Base-by-base conservation (phyloP, 2,329 filamentous ascomycete genomes). In the Fusarium coffeatum region DNA sequence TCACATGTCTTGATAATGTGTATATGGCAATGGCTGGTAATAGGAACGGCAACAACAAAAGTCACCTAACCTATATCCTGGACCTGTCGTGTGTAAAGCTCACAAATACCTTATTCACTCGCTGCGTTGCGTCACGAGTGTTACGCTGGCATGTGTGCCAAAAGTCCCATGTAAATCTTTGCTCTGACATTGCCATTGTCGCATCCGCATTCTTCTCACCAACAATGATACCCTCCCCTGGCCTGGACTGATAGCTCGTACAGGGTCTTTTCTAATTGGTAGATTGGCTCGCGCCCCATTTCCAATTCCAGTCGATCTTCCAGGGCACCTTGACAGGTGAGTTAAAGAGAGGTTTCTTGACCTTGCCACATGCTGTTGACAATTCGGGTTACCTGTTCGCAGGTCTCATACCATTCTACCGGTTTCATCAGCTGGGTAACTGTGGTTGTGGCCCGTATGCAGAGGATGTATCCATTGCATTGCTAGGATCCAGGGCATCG, bases 361-460 rank as follows among this genome's bases (percentile, higher is more conserved):
- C 34, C 34, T 60, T 54, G 54, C 62, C 53, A 53, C 60, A 47
- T 37, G 8, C 25, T 43, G 43, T 58, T 27, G 62, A 66, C 62
- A 11, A 51, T 66, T 66, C 40, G 30, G 62, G 64, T 23, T 62
- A 66, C 64, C 64, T 66, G 45, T 47, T 66, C 64, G 64, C 41
- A 56, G 27, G 45, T 46, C 56, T 67, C 55, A 66, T 66, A 48
- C 57, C 63, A 41, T 57, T 50, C 37, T 58, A 28, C 40, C 25
- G 51, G 59, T 59, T 64, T 64, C 61, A 64, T 59, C 43, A 45
- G 27, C 40, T 56, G 58, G 50, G 41, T 43, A 42, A 49, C 51
- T 34, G 59, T 48, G 49, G 65, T 34, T 57, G 53, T 63, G 46
- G 20, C 18, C 41, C 40, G 40, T 34, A 58, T 55, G 30, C 61